Percentiles rank a stretch among this genome's conserved stretches.
phyloP scores from a whole-genome alignment of 345 rosid species.

The Lepidium aucheri region DNA sequence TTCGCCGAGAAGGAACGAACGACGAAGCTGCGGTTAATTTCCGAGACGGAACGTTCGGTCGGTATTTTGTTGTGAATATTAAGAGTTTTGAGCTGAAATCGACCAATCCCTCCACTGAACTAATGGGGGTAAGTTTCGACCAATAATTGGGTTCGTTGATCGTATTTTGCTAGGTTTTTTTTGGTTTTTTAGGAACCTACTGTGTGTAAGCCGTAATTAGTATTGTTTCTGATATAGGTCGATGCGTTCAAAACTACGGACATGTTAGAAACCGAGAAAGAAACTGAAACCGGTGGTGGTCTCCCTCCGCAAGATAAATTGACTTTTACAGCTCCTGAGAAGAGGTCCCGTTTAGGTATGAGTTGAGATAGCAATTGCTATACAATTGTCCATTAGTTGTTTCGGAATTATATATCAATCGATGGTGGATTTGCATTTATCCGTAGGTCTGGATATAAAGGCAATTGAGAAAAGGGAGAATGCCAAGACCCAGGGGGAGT shows the following conservation, averaged over 20 bases:
- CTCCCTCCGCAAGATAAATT: slow-evolving; percentile 38
- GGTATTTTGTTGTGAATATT: neutral
- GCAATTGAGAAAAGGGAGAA: slow-evolving; percentile 43
- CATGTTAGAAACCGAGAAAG: slow-evolving; percentile 31
- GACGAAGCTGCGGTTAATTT: neutral
- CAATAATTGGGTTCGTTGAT: neutral
- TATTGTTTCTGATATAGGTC: slow-evolving; percentile 9
- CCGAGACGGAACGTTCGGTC: neutral
- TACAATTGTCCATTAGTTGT: neutral
- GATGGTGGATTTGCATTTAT: neutral
- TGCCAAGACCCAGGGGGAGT: slow-evolving; percentile 30
- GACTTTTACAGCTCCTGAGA: slow-evolving; percentile 48
- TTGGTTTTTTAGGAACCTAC: neutral
- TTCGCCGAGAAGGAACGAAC: neutral
- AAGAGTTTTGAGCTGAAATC: neutral
- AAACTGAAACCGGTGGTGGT: slow-evolving; percentile 25
- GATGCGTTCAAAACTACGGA: slow-evolving; percentile 33
- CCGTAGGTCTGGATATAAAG: slow-evolving; percentile 35
- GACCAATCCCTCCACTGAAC: neutral
- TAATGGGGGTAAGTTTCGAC: slow-evolving; percentile 18
- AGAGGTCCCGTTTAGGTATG: slow-evolving; percentile 43
- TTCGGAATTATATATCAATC: neutral
- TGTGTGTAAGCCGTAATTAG: neutral
- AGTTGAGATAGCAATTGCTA: neutral
- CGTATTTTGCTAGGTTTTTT: neutral